A percentile compares a stretch with the other conserved stretches of the same genome.
These are phyloP conservation scores for Chenopodium album DNA, from an alignment of 148 eudicot species.

Conservation along the genomic window DNA sequence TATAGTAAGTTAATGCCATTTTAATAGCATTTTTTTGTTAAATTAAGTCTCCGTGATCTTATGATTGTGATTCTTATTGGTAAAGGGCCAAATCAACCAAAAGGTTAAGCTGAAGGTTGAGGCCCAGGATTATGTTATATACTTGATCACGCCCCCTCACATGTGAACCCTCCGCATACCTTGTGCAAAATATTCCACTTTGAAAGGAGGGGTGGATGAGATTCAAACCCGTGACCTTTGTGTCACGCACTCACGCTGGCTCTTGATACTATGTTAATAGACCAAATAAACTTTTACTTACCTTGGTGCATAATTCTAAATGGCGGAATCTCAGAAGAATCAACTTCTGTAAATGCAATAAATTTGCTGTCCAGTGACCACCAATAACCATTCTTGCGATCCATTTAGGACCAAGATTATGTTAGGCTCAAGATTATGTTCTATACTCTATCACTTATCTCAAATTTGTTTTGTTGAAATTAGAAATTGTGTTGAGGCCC, in stretches of 20 bases:
- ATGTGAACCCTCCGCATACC: too few relatives aligned
- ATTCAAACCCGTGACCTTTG: too few relatives aligned
- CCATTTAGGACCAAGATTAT: constrained; percentile 69
- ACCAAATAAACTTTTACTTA: constrained; percentile 56
- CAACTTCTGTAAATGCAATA: constrained; percentile 82
- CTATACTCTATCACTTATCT: too few relatives aligned
- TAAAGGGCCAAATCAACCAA: too few relatives aligned
- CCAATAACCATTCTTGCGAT: constrained; percentile 92
- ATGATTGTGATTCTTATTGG: not conserved
- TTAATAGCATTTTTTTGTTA: not conserved
- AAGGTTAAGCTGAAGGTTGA: too few relatives aligned
- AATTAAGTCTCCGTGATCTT: not conserved
- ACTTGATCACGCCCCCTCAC: too few relatives aligned
- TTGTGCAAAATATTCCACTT: too few relatives aligned
- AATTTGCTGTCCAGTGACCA: constrained; percentile 94
- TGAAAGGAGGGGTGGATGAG: too few relatives aligned
- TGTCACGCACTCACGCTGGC: too few relatives aligned
- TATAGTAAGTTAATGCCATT: not conserved
- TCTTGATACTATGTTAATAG: not conserved
- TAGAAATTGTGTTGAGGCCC: too few relatives aligned
- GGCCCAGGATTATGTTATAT: too few relatives aligned
- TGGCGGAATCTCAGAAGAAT: constrained; percentile 81
- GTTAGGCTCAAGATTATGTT: too few relatives aligned
- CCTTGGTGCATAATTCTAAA: constrained; percentile 97
- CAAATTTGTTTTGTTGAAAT: not conserved